Evolutionary conservation across 2,329 filamentous ascomycete genomes (phyloP), one percentile per base, ranked within the genome.

Genomic region (Xylariaceae sp.): DNA sequence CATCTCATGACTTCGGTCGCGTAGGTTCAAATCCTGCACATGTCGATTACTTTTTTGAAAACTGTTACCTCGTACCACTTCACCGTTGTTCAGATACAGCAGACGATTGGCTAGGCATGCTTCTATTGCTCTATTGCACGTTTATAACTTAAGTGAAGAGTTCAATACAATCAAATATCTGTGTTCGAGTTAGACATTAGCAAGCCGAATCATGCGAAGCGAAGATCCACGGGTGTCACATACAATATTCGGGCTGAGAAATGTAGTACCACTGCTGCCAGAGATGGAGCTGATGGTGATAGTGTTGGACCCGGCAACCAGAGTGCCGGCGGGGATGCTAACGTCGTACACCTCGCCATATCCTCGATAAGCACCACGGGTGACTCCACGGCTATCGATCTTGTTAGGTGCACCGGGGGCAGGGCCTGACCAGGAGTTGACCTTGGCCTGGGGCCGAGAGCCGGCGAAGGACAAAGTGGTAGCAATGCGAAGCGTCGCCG

Each of bases 331-430:
- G 0, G 85, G 82, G 40, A 88, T 79, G n/a, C 70, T 72, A 39
- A 83, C 78, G 54, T 85, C 78, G 63, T 88, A 88, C 5, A 87
- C 77, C 61, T 89, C 85, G 4, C 84, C 84, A 47, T 76, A 73
- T 0, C 85, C 85, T 6, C 84, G 75, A 63, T 88, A 88, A 0
- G 83, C 83, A 9, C 85, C 86, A 10, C 86, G 75, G 0, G 85
- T 88, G 2, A 88, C 77, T 10, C 85, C 85, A 13, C 85, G 77
- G 4, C 81, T 85, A 65, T 88, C 79, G 42, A 89, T 82, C 70
- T 86, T 85, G 8, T 74, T 77, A 0, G 85, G 85, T 0, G 83
- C 81, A 2, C 74, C 66, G 1, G 82, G 82, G 0, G 74, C 72
- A 0, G 75, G 55, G 1, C 75, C 77, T 8, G 67, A 74, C 68